These are phyloP conservation scores for Cornus suecica DNA, from an alignment of 148 eudicot genomes.

Conservation along the genomic window DNA sequence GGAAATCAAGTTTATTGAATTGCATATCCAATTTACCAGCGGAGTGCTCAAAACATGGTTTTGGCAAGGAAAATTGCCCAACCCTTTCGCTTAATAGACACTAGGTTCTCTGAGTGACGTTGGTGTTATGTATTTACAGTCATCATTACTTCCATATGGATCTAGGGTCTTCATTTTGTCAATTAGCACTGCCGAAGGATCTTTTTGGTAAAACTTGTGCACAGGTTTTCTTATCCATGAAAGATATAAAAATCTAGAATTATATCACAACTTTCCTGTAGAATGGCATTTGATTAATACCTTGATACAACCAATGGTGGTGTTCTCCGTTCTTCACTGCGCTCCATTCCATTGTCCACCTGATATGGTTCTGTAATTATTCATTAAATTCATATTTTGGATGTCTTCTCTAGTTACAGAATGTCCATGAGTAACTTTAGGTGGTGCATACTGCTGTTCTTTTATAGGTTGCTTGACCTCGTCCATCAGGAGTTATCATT, in stretches of 20 bases:
- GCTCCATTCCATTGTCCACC: not conserved
- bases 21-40: too few relatives aligned
- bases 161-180: too few relatives aligned
- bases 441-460: conserved; percentile 11
- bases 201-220: too few relatives aligned
- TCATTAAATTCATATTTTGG: not conserved
- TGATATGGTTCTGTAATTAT: not conserved
- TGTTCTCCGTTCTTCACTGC: not conserved
- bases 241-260: not conserved
- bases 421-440: conserved; percentile 7
- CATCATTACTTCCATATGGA: too few relatives aligned
- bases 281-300: not conserved
- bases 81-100: too few relatives aligned
- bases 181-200: too few relatives aligned
- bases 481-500: conserved; percentile 87
- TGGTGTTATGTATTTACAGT: too few relatives aligned
- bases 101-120: too few relatives aligned
- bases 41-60: too few relatives aligned
- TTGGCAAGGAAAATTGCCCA: too few relatives aligned
- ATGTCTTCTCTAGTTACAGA: not conserved
- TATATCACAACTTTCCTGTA: not conserved
- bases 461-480: conserved; percentile 76
- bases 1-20: too few relatives aligned
- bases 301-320: not conserved
- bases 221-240: too few relatives aligned